Evolutionary conservation across 768 basidiomycete species (phyloP).

Genomic region (Boletus sp.): DNA sequence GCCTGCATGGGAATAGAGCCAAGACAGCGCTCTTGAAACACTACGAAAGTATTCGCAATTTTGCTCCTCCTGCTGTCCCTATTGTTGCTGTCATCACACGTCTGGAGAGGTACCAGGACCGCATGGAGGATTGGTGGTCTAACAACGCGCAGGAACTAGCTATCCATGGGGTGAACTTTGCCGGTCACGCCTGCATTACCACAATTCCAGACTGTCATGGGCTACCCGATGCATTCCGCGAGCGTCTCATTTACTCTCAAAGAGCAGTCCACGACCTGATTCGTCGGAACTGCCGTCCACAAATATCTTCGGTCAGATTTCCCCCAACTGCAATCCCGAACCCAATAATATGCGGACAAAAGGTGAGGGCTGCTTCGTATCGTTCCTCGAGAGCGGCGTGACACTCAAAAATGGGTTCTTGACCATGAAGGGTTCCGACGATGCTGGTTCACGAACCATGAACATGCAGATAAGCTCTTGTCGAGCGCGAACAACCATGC

Average conservation of each 20-base stretch:
- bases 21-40: constrained; percentile 15
- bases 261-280: constrained; percentile 12
- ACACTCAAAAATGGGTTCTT: background rate
- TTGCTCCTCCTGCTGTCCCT: constrained; percentile 10
- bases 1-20: constrained; percentile 21
- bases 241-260: constrained; percentile 14
- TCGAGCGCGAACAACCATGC: background rate
- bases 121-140: constrained; percentile 27
- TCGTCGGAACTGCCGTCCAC: constrained; percentile 6
- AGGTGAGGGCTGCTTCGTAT: background rate
- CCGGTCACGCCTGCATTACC: constrained; percentile 23
- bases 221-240: constrained; percentile 3
- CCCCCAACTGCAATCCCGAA: background rate
- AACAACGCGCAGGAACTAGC: constrained; percentile 11
- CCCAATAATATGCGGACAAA: background rate
- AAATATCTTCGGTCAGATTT: constrained; percentile 5
- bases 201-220: constrained; percentile 5
- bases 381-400: background rate
- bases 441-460: background rate
- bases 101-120: constrained; percentile 17
- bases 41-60: constrained; percentile 9
- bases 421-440: background rate
- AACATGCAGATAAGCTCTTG: background rate
- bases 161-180: constrained; percentile 16
- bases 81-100: constrained; percentile 18